These are phyloP conservation scores for Ceratocystis alfenasii DNA, from an alignment of 2,329 filamentous ascomycete genomes.

Conservation along the genomic window DNA sequence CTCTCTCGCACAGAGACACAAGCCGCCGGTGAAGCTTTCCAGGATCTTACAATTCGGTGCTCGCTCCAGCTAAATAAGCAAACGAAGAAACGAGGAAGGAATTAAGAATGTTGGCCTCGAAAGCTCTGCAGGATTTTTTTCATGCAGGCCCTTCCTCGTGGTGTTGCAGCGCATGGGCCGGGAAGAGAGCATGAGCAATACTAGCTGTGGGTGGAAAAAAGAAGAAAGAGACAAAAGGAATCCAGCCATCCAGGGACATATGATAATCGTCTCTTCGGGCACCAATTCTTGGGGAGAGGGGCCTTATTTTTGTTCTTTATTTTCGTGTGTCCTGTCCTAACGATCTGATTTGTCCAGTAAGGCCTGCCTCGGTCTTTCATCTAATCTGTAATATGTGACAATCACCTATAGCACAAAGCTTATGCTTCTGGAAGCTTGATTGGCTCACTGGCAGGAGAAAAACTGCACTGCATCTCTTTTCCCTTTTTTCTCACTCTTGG, in stretches of 20 bases:
- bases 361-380: not conserved
- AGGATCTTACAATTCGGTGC: not conserved
- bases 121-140: not conserved
- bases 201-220: not conserved
- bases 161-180: constrained; percentile 1
- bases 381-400: no score
- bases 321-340: not conserved
- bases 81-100: not conserved
- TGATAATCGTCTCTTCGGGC: not conserved
- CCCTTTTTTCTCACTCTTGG: not conserved
- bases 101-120: constrained; percentile 2
- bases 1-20: not conserved
- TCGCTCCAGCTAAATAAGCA: not conserved
- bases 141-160: constrained; percentile 2
- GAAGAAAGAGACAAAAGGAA: not conserved
- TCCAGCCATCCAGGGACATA: not conserved
- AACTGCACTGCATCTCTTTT: not conserved
- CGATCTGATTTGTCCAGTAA: not conserved
- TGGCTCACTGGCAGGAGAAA: not conserved
- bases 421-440: constrained; percentile 3
- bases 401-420: not conserved
- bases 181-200: constrained; percentile 2
- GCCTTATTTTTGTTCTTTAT: not conserved
- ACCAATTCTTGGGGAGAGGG: not conserved
- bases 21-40: not conserved